Conservation (phyloP, 2,329 filamentous ascomycete genomes). For the Colletotrichum sp. region DNA sequence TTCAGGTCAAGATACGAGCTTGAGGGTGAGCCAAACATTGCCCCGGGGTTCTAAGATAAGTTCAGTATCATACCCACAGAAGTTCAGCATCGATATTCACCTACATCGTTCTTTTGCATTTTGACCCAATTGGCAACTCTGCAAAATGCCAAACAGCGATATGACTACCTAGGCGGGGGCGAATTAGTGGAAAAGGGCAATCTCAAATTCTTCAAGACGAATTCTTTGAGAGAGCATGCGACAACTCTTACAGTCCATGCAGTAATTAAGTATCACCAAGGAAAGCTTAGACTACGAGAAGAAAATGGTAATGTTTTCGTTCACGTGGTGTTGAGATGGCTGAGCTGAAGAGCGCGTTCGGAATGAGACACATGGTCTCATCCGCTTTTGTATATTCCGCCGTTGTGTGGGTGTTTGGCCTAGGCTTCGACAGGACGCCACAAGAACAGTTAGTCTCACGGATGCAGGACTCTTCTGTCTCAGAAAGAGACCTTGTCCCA, state of each 20-base stretch:
- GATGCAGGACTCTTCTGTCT: background rate
- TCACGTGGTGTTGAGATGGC: background rate
- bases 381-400: background rate
- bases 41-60: background rate
- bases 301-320: background rate
- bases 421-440: background rate
- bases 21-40: background rate
- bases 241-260: background rate
- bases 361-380: background rate
- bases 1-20: background rate
- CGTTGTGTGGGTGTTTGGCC: background rate
- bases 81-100: background rate
- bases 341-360: background rate
- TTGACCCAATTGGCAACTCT: background rate
- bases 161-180: background rate
- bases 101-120: background rate
- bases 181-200: background rate
- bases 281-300: background rate
- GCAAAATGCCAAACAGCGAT: background rate
- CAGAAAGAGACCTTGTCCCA: rapidly evolving
- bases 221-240: background rate
- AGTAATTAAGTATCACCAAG: background rate
- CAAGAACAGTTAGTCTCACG: background rate
- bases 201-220: background rate
- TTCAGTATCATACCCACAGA: background rate